These are phyloP conservation scores for Cornus florida DNA, from an alignment of 148 eudicot species.

Conservation along the genomic window DNA sequence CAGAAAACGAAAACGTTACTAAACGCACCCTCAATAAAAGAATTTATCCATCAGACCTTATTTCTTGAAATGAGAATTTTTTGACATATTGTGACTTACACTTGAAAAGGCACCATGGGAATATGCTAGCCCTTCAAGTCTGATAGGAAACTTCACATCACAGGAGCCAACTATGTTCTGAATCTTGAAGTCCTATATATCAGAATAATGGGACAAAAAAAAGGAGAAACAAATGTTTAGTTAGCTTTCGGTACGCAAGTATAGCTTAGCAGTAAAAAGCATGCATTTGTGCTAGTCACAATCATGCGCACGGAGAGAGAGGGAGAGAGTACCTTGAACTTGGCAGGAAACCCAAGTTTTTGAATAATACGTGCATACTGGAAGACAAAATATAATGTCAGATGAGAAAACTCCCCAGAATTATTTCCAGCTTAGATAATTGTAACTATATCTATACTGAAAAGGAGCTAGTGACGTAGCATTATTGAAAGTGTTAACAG, in stretches of 20 bases:
- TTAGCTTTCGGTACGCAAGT: neutral
- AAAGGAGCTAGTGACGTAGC: too few relatives aligned
- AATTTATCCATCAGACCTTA: too few relatives aligned
- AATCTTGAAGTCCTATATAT: slow-evolving; percentile 67
- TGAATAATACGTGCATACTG: slow-evolving; percentile 81
- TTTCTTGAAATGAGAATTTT: neutral
- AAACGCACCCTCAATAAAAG: too few relatives aligned
- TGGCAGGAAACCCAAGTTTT: slow-evolving; percentile 79
- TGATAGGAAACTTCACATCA: slow-evolving; percentile 72
- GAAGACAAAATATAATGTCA: slow-evolving; percentile 14
- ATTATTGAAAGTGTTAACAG: neutral
- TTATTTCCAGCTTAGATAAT: too few relatives aligned
- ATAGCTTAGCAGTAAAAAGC: neutral
- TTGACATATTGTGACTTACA: slow-evolving; percentile 36
- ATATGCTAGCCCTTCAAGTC: slow-evolving; percentile 76
- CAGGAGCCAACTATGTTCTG: slow-evolving; percentile 81
- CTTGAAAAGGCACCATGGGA: slow-evolving; percentile 71
- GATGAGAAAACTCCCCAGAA: neutral
- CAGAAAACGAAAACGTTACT: too few relatives aligned
- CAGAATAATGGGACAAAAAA: neutral
- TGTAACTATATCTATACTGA: too few relatives aligned
- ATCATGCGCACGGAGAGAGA: neutral
- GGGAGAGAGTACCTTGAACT: slow-evolving; percentile 49
- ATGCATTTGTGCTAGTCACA: neutral
- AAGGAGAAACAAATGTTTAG: neutral